phyloP scores from a whole-genome alignment of 345 rosid species.

The Euphorbia tirucalli region DNA sequence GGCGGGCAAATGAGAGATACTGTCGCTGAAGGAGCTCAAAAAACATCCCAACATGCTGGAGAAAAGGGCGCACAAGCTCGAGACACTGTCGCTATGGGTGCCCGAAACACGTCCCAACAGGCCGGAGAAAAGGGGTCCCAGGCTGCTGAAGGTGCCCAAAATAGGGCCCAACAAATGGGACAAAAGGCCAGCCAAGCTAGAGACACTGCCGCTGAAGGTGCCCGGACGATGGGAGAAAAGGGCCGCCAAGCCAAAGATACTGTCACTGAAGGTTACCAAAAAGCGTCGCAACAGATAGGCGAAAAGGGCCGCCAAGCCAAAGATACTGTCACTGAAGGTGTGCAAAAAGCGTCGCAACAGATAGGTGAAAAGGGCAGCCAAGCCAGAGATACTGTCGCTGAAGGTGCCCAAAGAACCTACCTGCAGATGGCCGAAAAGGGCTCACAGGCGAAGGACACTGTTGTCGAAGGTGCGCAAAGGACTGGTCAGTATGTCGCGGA shows the following conservation, averaged over 20 bases:
- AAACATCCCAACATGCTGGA: background rate
- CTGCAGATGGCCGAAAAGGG: background rate
- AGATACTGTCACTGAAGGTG: background rate
- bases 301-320: background rate
- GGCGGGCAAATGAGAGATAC: too few species aligned
- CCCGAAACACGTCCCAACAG: background rate
- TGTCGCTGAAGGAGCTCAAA: background rate
- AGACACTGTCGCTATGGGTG: background rate
- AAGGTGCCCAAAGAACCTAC: background rate
- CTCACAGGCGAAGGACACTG: background rate
- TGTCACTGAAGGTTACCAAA: background rate
- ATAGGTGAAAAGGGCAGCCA: conserved; percentile 12
- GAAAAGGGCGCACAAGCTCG: background rate
- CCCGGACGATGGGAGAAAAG: background rate
- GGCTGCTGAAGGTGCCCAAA: too few species aligned
- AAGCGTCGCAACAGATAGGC: background rate
- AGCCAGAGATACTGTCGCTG: background rate
- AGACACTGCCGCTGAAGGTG: too few species aligned
- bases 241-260: background rate
- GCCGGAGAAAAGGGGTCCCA: background rate
- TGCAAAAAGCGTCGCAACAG: background rate
- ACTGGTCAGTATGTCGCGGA: background rate
- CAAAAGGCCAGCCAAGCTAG: too few species aligned
- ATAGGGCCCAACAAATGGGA: too few species aligned
- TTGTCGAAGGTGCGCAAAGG: background rate